Conservation (phyloP, 305 asterid species). For the Fraxinus dipetala region DNA sequence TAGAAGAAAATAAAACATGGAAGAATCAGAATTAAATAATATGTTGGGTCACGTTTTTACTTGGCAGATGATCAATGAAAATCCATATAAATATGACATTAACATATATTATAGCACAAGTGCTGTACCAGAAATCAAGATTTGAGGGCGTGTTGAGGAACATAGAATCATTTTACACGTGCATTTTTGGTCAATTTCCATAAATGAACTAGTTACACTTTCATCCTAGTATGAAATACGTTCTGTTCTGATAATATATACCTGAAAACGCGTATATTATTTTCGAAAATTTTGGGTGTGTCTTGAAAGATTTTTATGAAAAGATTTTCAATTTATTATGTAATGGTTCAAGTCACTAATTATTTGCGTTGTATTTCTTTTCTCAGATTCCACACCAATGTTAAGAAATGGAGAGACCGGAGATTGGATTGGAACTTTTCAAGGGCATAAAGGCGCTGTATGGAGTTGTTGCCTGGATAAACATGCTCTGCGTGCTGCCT, state of each 20-base stretch:
- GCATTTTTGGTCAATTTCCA: not conserved
- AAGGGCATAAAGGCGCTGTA: conserved; percentile 98
- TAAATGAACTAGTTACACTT: not conserved
- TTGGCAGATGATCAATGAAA: not conserved
- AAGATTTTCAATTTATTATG: not conserved
- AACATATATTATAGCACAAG: not conserved
- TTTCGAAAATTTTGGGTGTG: not conserved
- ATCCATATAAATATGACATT: not conserved
- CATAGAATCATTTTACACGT: not conserved
- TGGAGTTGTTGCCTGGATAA: conserved; percentile 95
- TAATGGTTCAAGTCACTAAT: conserved; percentile 6
- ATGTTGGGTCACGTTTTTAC: not conserved
- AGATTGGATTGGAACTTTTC: conserved; percentile 96
- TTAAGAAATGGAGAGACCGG: conserved; percentile 97
- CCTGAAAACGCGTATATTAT: not conserved
- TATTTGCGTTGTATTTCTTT: not conserved
- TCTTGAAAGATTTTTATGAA: not conserved
- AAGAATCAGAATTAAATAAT: not conserved
- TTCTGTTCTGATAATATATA: not conserved
- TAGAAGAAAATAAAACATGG: not conserved
- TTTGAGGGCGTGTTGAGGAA: not conserved
- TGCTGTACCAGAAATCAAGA: not conserved
- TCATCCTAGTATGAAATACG: not conserved
- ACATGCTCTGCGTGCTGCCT: conserved; percentile 82
- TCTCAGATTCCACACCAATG: conserved; percentile 85